Base-by-base conservation (phyloP, 2,329 filamentous ascomycete species). In the Microsporum audouinii region DNA sequence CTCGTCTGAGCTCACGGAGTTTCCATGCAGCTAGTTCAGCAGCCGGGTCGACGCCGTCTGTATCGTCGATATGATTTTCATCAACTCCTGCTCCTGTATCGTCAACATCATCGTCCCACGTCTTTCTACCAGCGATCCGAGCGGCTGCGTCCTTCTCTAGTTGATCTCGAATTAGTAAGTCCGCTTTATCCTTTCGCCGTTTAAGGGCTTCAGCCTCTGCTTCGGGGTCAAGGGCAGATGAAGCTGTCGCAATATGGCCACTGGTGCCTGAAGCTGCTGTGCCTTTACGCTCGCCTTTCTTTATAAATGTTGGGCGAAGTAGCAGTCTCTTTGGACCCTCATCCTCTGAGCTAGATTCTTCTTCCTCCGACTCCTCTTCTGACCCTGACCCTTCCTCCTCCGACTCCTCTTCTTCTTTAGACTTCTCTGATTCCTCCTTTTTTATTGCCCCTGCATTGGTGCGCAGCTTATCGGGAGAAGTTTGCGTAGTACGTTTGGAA, bases 21-120 rank as follows among this genome's bases (percentile, higher is more conserved):
- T 92, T 94, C 92, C 94, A 99, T 0, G 91, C 91, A 5, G 91
- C 91, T 64, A 87, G 84, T 73, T 99, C 94, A 5, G 89, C 91
- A 64, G 88, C 91, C 0, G 89, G 88, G 72, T 97, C 91, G 2
- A 91, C 69, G 39, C 85, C 89, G 71, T 99, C 94, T 1, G 87
- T 89, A 68, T 96, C 94, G 73, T 97, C 90, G 23, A 97, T 86
- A 56, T 89, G 88, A 38, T 85, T 84, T 62, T 84, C 84, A 31
- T 84, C 84, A 27, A 82, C 81, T 3, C 85, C 83, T n/a, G 85
- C 82, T 17, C 83, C 80, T 12, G 85, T 81, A 2, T 85, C 83
- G 58, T 80, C 77, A 60, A 83, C 80, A 61, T 77, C 75, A 66
- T 89, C 86, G 66, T 89, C 86, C 91, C 91, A 96, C 69, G 90